Conservation (phyloP, 257 asterid genomes). For the Ajuga chamaepitys region DNA sequence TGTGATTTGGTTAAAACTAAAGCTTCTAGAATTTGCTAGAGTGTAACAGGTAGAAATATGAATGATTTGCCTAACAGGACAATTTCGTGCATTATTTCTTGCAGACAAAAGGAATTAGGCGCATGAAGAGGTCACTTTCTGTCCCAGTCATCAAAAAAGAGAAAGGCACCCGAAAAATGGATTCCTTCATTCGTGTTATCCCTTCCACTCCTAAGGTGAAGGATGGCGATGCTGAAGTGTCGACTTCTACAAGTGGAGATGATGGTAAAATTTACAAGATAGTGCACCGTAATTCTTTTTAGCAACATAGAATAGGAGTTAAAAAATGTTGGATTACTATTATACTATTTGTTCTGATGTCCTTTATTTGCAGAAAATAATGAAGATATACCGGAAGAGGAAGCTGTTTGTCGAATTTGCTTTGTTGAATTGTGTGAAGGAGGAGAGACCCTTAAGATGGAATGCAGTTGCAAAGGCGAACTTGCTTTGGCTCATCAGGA, state of each 20-base stretch:
- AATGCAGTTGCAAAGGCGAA: slow-evolving; percentile 95
- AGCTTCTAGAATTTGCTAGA: not conserved
- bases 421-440: slow-evolving; percentile 82
- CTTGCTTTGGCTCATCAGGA: slow-evolving; percentile 89
- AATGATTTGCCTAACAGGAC: not conserved
- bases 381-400: slow-evolving; percentile 81
- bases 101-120: slow-evolving; percentile 44
- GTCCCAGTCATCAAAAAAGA: slow-evolving; percentile 59
- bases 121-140: slow-evolving; percentile 64
- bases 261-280: slow-evolving; percentile 33
- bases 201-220: slow-evolving; percentile 68
- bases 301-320: not conserved
- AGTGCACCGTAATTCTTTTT: not conserved
- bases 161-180: slow-evolving; percentile 39
- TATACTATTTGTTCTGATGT: not conserved
- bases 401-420: slow-evolving; percentile 89
- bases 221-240: slow-evolving; percentile 28
- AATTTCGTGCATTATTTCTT: slow-evolving; percentile 5
- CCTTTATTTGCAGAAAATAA: slow-evolving; percentile 32
- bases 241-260: slow-evolving; percentile 23
- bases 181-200: slow-evolving; percentile 72
- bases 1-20: not conserved
- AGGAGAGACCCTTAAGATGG: slow-evolving; percentile 91
- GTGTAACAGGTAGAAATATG: not conserved
- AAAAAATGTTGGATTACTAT: not conserved